A percentile compares a stretch with the other conserved stretches of the same genome.
Evolutionary conservation across 1,284 basidiomycete genomes (phyloP).

Genomic region (Irpex sp.): DNA sequence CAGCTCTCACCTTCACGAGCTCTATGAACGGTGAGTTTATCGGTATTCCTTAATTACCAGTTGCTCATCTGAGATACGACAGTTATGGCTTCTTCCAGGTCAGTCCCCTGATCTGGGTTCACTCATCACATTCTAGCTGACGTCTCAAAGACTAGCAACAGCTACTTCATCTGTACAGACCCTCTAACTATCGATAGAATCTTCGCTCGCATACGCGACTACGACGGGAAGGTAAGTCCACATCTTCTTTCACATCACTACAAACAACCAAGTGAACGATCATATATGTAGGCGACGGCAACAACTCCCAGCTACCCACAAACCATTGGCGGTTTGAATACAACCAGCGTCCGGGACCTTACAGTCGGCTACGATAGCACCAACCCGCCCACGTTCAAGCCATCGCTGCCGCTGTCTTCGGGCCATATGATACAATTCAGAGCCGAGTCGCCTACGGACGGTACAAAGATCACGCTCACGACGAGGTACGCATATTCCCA

Average conservation of each 20-base stretch:
- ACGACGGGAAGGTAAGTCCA: constrained; percentile 36
- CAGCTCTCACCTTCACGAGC: constrained; percentile 50
- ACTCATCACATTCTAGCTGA: constrained; percentile 9
- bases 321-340: constrained; percentile 53
- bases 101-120: constrained; percentile 16
- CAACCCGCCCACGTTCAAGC: constrained; percentile 61
- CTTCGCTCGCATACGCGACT: constrained; percentile 63
- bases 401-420: constrained; percentile 67
- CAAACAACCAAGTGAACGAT: not conserved
- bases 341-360: constrained; percentile 68
- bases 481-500: constrained; percentile 43
- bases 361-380: constrained; percentile 72
- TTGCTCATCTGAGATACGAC: not conserved
- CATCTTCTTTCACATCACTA: not conserved
- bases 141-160: constrained; percentile 66
- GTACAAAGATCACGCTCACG: constrained; percentile 58
- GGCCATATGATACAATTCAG: constrained; percentile 85
- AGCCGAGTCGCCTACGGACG: constrained; percentile 41
- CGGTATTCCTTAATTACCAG: not conserved
- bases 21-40: constrained; percentile 58
- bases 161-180: constrained; percentile 76
- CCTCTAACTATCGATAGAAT: constrained; percentile 60
- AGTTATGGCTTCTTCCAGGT: constrained; percentile 59
- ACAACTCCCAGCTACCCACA: constrained; percentile 48
- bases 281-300: constrained; percentile 15